Base-by-base conservation (phyloP, 495 filamentous ascomycete species). In the Penicillium salamii region DNA sequence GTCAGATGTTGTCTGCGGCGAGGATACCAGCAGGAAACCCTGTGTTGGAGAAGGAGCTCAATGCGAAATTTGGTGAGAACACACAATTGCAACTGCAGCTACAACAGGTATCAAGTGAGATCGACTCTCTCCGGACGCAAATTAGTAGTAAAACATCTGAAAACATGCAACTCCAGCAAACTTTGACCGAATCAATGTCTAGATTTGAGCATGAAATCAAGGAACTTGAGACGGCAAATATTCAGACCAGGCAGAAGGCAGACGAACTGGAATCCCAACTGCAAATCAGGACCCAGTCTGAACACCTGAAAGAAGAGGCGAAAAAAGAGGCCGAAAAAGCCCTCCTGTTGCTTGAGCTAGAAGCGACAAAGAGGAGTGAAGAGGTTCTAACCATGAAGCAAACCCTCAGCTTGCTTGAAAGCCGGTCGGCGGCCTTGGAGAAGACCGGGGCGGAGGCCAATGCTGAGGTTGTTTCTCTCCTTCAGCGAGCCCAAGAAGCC, bases 401-500 rank as follows among this genome's bases (percentile, higher is more conserved):
- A 8, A 57, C 49, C 12, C 42, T 69, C 7, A 42, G 29, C 3
- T 32, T 35, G 1, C 51, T 52, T 13, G 53, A 57, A 18, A 50
- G 48, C 8, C 52, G 54, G 7, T 55, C 41, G 23, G 38, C 34
- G 3, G 53, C 19, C 12, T 52, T 67, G 9, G 66, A 65, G 31
- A 28, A 53, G 3, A 41, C 50, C 1, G 61, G 60, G 19, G 37
- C 34, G 19, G 61, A 65, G 37, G 46, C 61, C 2, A 59, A 63
- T 43, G 31, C 39, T 8, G 66, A 69, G 35, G 58, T 62, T 14
- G 33, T 60, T 37, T 40, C 43, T 5, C 49, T 69, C 2, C 55
- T 60, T 46, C 52, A 50, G 17, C 52, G 59, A 32, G 61, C 66
- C 3, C 61, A 67, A 29, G 63, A 58, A 21, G 62, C 61, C 9